These are phyloP conservation scores for Leccinum incarnatum DNA, from an alignment of 768 basidiomycete species.

Conservation along the genomic window DNA sequence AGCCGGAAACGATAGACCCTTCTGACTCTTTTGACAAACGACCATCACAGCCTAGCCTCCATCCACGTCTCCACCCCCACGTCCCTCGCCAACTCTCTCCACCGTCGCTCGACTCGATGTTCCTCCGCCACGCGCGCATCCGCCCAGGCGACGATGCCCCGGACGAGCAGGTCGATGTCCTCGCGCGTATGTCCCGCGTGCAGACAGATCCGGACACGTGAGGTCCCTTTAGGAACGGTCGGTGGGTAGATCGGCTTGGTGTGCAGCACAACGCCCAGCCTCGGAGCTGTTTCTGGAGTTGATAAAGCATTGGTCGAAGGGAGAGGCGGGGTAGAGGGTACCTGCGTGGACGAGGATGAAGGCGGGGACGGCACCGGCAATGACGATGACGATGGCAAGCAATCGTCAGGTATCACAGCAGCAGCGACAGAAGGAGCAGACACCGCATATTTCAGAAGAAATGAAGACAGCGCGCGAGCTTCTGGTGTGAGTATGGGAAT, in stretches of 20 bases:
- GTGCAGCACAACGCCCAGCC: conserved; percentile 43
- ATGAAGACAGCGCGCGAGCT: conserved; percentile 71
- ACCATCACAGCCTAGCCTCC: conserved; percentile 25
- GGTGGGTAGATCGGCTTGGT: conserved; percentile 82
- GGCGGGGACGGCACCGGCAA: neutral
- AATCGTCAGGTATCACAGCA: neutral
- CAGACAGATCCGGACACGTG: conserved; percentile 86
- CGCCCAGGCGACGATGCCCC: conserved; percentile 44
- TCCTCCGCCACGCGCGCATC: conserved; percentile 13
- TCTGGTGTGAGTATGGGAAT: conserved; percentile 78
- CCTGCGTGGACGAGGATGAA: neutral
- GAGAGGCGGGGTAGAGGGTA: neutral
- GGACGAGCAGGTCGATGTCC: conserved; percentile 60
- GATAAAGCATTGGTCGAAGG: neutral
- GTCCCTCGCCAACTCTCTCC: conserved; percentile 15
- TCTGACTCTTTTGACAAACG: neutral
- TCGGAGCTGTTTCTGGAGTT: conserved; percentile 1
- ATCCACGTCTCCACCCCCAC: conserved; percentile 26
- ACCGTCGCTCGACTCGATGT: neutral
- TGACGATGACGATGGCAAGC: neutral
- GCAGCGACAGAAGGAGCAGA: neutral
- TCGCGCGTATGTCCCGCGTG: conserved; percentile 69
- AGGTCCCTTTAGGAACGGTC: conserved; percentile 83
- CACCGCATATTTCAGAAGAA: conserved; percentile 40
- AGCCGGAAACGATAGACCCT: neutral